Evolutionary conservation across 352 stramenopile species (phyloP).

Genomic region (Phytophthora ohioensis): DNA sequence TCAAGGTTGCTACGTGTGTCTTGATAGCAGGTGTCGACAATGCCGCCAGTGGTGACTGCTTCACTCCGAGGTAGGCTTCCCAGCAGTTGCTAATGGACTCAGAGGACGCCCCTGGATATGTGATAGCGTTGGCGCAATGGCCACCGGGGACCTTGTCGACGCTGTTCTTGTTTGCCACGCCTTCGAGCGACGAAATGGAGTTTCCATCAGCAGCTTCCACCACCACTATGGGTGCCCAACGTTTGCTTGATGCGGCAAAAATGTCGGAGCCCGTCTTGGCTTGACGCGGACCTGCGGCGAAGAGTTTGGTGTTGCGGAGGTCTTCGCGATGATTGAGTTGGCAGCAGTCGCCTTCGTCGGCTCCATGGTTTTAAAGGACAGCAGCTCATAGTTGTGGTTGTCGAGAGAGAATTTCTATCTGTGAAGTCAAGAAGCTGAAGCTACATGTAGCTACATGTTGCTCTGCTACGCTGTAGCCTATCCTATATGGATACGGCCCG

Average conservation of each 20-base stretch:
- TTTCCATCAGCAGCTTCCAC: slow-evolving; percentile 53
- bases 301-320: slow-evolving; percentile 45
- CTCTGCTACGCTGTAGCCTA: too few species aligned
- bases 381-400: slow-evolving; percentile 43
- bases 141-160: slow-evolving; percentile 18
- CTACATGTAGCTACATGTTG: too few species aligned
- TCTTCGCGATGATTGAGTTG: slow-evolving; percentile 32
- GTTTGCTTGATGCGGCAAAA: slow-evolving; percentile 53
- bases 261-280: slow-evolving; percentile 54
- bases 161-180: slow-evolving; percentile 20
- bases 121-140: slow-evolving; percentile 35
- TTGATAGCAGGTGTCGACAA: too few species aligned
- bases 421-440: too few species aligned
- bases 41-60: background rate
- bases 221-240: slow-evolving; percentile 51
- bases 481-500: too few species aligned
- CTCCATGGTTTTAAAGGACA: slow-evolving; percentile 45
- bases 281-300: slow-evolving; percentile 38
- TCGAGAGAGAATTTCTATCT: too few species aligned
- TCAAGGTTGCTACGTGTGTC: too few species aligned
- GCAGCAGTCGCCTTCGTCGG: slow-evolving; percentile 21
- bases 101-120: slow-evolving; percentile 27
- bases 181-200: slow-evolving; percentile 26
- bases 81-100: slow-evolving; percentile 48
- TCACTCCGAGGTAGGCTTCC: slow-evolving; percentile 41